Evolutionary conservation across 1,284 basidiomycete species (phyloP), one percentile per base, ranked within the genome.

Genomic region (Moniliophthora roreri): DNA sequence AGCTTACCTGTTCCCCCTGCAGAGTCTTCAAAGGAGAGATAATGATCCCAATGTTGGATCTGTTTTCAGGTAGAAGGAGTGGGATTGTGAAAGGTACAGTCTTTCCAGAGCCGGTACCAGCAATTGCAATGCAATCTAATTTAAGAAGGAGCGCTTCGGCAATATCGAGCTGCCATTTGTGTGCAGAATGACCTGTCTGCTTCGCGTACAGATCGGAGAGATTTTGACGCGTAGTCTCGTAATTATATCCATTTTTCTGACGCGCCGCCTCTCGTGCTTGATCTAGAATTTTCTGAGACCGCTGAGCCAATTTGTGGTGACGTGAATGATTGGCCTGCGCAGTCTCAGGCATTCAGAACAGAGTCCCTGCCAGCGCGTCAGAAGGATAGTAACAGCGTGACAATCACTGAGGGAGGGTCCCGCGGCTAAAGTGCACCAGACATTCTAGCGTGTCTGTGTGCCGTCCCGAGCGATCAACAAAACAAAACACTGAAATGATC

Each of bases 1-100:
- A n/a, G n/a, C n/a, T n/a, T n/a, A n/a, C n/a, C 60, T 59, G 58
- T 21, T 63, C 60, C 16, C 52, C 54, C 50, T 62, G 52, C n/a
- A 63, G 53, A 7, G 52, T 48, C 26, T 62, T 62, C 13, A 62
- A 48, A 7, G 56, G 62, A 7, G 60, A 63, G 10, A 63, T 57
- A 21, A 62, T 46, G 34, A 63, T 37, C 11, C 58, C 52, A 20
- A 52, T 56, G 28, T 52, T 55, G 26, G 13, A 6, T 6, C 11
- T 6, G 11, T 32, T 6, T 11, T 32, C 28, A 11, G 28, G 28
- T 32, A 32, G 11, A 32, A 62, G 49, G 13, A 62, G 38, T 1
- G 56, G 51, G 35, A 62, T 26, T 49, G 57, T 54, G 39, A 60
- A 60, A 2, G 60, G 61, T 42, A 63, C 57, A 6, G 61, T 62